Base-by-base conservation (phyloP, 2,329 filamentous ascomycete genomes). In the Mollisia scopiformis region DNA sequence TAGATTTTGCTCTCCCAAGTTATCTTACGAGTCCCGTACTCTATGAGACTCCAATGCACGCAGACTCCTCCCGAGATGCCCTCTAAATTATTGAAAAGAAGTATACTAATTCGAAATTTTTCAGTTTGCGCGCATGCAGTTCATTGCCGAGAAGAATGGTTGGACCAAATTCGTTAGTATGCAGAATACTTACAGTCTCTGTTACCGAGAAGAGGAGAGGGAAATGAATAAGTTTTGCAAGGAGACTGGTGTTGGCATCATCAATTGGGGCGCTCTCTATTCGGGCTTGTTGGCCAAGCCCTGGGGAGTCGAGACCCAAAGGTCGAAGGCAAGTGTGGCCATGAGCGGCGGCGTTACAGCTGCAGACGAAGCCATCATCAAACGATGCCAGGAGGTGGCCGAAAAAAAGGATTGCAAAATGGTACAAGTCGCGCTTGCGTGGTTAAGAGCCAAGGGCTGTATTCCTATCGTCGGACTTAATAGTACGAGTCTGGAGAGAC, bases 151-250 rank as follows among this genome's bases (percentile, higher is more conserved):
- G 66, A 77, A 78, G 68, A 76, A 83, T 61, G 79, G 79, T 35
- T 86, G 82, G 82, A 82, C 79, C 2, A 81, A 84, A 67, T 85
- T 86, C 68, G 75, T 85, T 61, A 80, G 76, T 50, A 85, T 86
- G 84, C 82, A 86, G 68, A 84, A 84, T 64, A 76, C 80, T 19
- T 81, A 85, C 66, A 84, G 80, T 64, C 70, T 83, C 3, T 65
- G 81, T 3, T 85, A 86, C 69, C 77, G 85, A 13, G 86, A 89
- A 69, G 86, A 88, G 65, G 85, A 78, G 66, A 69, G 74, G 31
- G 76, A 79, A 66, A 78, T 77, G 75, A 75, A 72, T 63, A 69
- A 74, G 11, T 80, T 76, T 65, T 79, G 78, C 65, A 74, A 77
- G 37, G 74, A 74, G 52, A 79, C 76, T 6, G 77, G 77, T 16